Evolutionary conservation across 1,284 basidiomycete species (phyloP).

Genomic region (Ustilago hordei): DNA sequence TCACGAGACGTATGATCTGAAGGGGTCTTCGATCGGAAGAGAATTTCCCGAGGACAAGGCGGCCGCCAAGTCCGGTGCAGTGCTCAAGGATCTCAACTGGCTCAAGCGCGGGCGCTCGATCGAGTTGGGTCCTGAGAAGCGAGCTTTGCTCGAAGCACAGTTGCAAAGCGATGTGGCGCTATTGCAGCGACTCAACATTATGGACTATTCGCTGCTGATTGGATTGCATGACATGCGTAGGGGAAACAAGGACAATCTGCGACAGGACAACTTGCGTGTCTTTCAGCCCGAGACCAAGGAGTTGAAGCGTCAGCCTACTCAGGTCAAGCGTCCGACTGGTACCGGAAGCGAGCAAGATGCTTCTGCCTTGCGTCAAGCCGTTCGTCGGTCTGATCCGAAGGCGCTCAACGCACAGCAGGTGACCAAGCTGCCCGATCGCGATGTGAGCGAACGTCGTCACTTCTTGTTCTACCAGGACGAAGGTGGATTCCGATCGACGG

Average conservation of each 20-base stretch:
- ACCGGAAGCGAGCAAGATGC: constrained; percentile 73
- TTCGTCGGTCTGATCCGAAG: constrained; percentile 85
- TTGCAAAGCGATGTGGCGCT: constrained; percentile 86
- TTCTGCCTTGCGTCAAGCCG: constrained; percentile 73
- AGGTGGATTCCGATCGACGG: constrained; percentile 89
- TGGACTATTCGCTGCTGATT: constrained; percentile 95
- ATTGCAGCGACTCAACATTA: constrained; percentile 84
- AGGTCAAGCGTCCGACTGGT: constrained; percentile 42
- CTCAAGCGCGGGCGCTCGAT: constrained; percentile 82
- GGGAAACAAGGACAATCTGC: constrained; percentile 90
- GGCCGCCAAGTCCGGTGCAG: constrained; percentile 82
- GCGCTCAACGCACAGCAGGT: constrained; percentile 75
- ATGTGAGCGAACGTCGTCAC: constrained; percentile 80
- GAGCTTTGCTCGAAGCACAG: constrained; percentile 89
- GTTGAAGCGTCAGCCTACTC: constrained; percentile 44
- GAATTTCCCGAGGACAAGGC: constrained; percentile 89
- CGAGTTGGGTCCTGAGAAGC: constrained; percentile 93
- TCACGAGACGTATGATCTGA: constrained; percentile 97
- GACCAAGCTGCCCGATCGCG: constrained; percentile 77
- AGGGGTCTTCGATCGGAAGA: constrained; percentile 90
- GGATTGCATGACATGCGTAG: constrained; percentile 92
- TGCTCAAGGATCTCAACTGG: constrained; percentile 97
- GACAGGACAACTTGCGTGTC: constrained; percentile 88
- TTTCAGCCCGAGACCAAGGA: constrained; percentile 78
- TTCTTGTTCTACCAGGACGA: constrained; percentile 98